Conservation (phyloP, 176 grass and related monocot species). For the Bolboschoenus planiculmis region DNA sequence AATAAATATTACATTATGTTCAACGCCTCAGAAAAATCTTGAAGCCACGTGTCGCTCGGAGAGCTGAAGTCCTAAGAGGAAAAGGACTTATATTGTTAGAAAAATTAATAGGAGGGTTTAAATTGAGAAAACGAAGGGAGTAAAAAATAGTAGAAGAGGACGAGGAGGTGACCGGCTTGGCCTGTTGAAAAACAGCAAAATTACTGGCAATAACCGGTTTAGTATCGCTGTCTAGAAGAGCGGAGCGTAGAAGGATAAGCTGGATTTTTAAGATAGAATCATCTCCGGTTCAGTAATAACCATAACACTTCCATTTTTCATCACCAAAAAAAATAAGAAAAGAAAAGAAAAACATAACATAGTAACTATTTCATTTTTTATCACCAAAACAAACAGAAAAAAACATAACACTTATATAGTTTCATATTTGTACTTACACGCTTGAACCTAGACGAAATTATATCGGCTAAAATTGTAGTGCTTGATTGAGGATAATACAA, state of each 20-base stretch:
- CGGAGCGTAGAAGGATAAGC: conserved; percentile 24
- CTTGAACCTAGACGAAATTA: not conserved
- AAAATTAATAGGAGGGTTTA: not conserved
- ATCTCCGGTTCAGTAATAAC: not conserved
- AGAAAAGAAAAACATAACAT: no score
- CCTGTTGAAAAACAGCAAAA: not conserved
- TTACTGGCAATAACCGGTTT: conserved; percentile 17
- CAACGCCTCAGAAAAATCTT: not conserved
- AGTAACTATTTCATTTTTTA: no score
- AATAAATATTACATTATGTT: not conserved
- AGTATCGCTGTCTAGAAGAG: conserved; percentile 8
- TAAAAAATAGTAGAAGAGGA: not conserved
- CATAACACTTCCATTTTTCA: no score
- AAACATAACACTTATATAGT: not conserved
- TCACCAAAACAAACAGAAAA: not conserved
- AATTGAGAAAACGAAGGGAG: not conserved
- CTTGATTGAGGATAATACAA: not conserved
- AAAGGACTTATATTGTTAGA: not conserved
- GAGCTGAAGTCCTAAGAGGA: not conserved
- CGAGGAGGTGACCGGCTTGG: not conserved
- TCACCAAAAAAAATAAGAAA: no score
- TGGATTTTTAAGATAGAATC: not conserved
- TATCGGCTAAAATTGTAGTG: no score
- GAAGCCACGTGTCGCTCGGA: not conserved
- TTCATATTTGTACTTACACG: not conserved